Conservation (phyloP, 225 moss, liverwort and hornwort species). For the Asterella californica region DNA sequence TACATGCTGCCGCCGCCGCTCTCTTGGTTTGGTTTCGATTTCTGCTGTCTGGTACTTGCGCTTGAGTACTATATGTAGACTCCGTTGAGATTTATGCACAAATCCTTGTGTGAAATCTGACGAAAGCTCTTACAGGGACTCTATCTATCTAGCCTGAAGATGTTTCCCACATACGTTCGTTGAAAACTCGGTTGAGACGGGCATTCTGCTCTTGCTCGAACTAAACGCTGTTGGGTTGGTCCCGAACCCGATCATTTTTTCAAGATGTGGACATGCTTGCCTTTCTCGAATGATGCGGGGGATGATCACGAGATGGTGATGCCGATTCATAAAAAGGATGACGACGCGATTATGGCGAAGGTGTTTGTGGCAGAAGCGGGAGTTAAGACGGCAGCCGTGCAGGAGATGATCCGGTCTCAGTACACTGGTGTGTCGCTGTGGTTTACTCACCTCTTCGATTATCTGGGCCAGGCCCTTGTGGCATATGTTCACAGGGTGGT, state of each 20-base stretch:
- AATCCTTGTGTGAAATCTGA: too few species aligned
- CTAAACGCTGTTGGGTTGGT: neutral
- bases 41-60: too few species aligned
- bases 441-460: conserved; percentile 5
- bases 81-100: too few species aligned
- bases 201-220: neutral
- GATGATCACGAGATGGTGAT: neutral
- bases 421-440: conserved; percentile 5
- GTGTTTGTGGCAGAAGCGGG: neutral
- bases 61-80: too few species aligned
- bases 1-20: too few species aligned
- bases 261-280: conserved; percentile 16
- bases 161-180: too few species aligned
- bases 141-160: too few species aligned
- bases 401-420: conserved; percentile 2
- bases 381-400: neutral
- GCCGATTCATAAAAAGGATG: neutral
- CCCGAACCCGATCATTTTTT: neutral
- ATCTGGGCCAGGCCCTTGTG: neutral
- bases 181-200: neutral
- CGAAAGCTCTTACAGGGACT: too few species aligned
- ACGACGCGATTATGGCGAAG: neutral
- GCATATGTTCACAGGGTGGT: conserved; percentile 4
- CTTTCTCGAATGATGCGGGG: neutral
- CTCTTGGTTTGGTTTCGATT: too few species aligned